Percentiles rank a stretch among this genome's conserved stretches.
These are phyloP conservation scores for Nosema granulosis DNA, from an alignment of 371 early-diverging fungal genomes.

Conservation along the genomic window DNA sequence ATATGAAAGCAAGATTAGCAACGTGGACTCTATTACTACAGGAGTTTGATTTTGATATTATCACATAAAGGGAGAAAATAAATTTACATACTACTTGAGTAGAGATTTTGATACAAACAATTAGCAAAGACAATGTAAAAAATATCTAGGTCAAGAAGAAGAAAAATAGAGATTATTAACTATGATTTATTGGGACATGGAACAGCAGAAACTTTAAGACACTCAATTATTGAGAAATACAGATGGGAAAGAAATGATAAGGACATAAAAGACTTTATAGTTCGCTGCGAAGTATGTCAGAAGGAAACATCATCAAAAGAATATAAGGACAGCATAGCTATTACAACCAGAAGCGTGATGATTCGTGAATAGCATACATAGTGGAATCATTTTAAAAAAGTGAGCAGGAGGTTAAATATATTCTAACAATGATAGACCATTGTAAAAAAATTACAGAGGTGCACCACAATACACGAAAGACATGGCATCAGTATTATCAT, in stretches of 20 bases:
- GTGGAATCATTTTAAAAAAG: slow-evolving; percentile 5
- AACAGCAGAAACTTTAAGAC: not conserved
- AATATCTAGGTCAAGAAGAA: not conserved
- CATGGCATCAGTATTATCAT: not conserved
- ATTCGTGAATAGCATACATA: slow-evolving; percentile 21
- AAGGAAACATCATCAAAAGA: not conserved
- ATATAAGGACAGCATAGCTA: not conserved
- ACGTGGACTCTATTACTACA: slow-evolving; percentile 12
- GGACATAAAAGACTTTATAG: slow-evolving; percentile 1
- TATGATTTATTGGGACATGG: slow-evolving; percentile 30
- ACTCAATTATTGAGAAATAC: slow-evolving; percentile 11
- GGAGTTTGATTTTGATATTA: slow-evolving; percentile 37
- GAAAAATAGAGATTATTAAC: not conserved
- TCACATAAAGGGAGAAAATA: slow-evolving; percentile 25
- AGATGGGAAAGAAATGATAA: slow-evolving; percentile 3
- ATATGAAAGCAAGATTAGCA: not conserved
- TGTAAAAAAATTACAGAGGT: not conserved
- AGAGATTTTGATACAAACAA: slow-evolving; percentile 8
- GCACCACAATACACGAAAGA: slow-evolving; percentile 6
- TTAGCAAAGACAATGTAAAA: not conserved
- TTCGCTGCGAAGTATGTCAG: slow-evolving; percentile 20
- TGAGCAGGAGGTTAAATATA: not conserved
- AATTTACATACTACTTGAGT: slow-evolving; percentile 9
- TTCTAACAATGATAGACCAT: slow-evolving; percentile 14
- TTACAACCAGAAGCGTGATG: not conserved